Base-by-base conservation (phyloP, 2,329 filamentous ascomycete species). In the Sporothrix brunneoviolacea region DNA sequence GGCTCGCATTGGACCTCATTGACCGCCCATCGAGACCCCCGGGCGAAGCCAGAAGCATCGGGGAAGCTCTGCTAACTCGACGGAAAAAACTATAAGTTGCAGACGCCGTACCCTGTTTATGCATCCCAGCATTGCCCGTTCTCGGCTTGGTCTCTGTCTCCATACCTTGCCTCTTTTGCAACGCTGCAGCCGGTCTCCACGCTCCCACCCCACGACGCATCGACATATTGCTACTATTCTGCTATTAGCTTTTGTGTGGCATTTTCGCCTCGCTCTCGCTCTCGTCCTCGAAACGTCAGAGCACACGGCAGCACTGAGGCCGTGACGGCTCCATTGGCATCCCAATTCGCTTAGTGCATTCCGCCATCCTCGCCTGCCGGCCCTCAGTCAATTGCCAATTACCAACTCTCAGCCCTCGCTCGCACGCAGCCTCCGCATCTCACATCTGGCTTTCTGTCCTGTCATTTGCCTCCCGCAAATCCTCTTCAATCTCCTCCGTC, bases 301-400 rank as follows among this genome's bases (percentile, higher is more conserved):
- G 50, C 50, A 52, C 50, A 43, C 43, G 38, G 50, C 50, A 38
- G 22, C 32, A 28, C 21, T 4, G 18, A 15, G 13, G n/a, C 19
- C 40, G 41, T 43, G 27, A 38, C 48, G 38, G 32, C 42, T 32
- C 32, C 48, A 51, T 45, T 37, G 16, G n/a, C 21, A 41, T 51
- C 43, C 43, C 43, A 51, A 36, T 37, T 9, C 43, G 49, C 19
- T 33, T 47, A 47, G 50, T 43, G 24, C 38, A 35, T 32, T 15
- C 21, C 22, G 22, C 32, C n/a, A n/a, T n/a, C n/a, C n/a, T n/a
- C n/a, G n/a, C n/a, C n/a, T n/a, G n/a, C n/a, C n/a, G n/a, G n/a
- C n/a, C n/a, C n/a, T n/a, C n/a, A n/a, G n/a, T n/a, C n/a, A n/a
- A n/a, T n/a, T n/a, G n/a, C n/a, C n/a, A n/a, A n/a, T n/a, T n/a